Percentiles rank a stretch among this genome's conserved stretches.
Conservation (phyloP, 805 yeast genomes). For the Lachancea sp. region DNA sequence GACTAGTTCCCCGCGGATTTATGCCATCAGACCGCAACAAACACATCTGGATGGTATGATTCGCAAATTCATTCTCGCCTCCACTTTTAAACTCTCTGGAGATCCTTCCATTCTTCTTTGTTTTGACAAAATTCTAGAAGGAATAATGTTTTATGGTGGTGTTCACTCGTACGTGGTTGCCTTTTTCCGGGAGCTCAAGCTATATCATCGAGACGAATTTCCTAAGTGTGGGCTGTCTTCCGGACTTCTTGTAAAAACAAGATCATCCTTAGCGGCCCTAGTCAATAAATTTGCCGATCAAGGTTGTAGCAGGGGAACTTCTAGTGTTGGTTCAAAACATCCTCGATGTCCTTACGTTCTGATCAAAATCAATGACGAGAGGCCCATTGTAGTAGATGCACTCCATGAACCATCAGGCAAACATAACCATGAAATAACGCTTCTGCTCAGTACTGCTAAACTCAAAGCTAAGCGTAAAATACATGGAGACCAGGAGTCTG, state of each 20-base stretch:
- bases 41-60: constrained; percentile 33
- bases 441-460: constrained; percentile 14
- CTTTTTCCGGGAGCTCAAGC: constrained; percentile 37
- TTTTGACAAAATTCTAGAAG: constrained; percentile 38
- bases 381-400: constrained; percentile 5
- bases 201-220: constrained; percentile 14
- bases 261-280: constrained; percentile 9
- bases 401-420: constrained; percentile 7
- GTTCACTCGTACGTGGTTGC: constrained; percentile 37
- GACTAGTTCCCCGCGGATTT: constrained; percentile 1
- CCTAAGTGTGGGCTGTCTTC: too few species aligned
- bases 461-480: constrained; percentile 12
- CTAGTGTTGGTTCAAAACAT: constrained; percentile 4
- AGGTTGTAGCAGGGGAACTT: constrained; percentile 6
- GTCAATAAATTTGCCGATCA: constrained; percentile 9
- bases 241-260: too few species aligned
- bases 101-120: constrained; percentile 34
- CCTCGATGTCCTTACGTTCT: constrained; percentile 9
- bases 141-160: constrained; percentile 40
- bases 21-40: constrained; percentile 12
- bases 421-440: constrained; percentile 12
- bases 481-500: constrained; percentile 4
- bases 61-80: constrained; percentile 34
- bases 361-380: neutral
- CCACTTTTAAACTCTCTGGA: constrained; percentile 29